A percentile compares a stretch with the other conserved stretches of the same genome.
Evolutionary conservation across 768 basidiomycete genomes (phyloP).

Genomic region (Termitomyces sp.): DNA sequence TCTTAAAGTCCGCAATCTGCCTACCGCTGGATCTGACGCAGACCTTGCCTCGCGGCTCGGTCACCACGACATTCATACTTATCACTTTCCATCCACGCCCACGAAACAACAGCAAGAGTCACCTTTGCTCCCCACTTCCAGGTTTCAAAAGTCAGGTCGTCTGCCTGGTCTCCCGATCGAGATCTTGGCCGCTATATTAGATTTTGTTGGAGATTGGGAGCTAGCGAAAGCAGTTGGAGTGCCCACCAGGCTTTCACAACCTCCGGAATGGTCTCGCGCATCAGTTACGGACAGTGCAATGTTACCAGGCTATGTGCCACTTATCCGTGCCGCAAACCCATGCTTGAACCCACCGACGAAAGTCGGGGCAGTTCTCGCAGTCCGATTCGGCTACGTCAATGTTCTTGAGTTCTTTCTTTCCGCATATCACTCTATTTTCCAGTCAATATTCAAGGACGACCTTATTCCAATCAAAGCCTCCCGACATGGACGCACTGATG

Average conservation of each 20-base stretch:
- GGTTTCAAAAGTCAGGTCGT: conserved; percentile 24
- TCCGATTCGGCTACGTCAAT: conserved; percentile 72
- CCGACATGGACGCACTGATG: conserved; percentile 60
- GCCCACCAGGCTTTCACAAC: conserved; percentile 61
- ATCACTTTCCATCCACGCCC: conserved; percentile 46
- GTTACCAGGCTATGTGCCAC: conserved; percentile 54
- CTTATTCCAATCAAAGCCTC: conserved; percentile 77
- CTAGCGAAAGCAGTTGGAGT: conserved; percentile 72
- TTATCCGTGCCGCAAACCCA: conserved; percentile 58
- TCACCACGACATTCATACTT: conserved; percentile 70
- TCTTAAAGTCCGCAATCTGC: conserved; percentile 67
- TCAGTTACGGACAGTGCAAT: conserved; percentile 67
- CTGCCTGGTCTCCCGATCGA: conserved; percentile 68
- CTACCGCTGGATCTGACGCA: conserved; percentile 51
- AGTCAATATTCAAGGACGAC: conserved; percentile 57
- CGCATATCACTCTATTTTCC: conserved; percentile 59
- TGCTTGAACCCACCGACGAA: conserved; percentile 56
- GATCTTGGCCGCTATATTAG: conserved; percentile 70
- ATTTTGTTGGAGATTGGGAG: conserved; percentile 81
- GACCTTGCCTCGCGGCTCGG: conserved; percentile 71
- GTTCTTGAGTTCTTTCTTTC: conserved; percentile 72
- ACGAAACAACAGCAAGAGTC: conserved; percentile 19
- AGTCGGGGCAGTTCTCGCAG: conserved; percentile 57
- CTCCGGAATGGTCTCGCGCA: conserved; percentile 69
- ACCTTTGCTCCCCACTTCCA: conserved; percentile 24